Conservation (phyloP, 192 early-diverging fungal genomes). For the Coemansia erecta region DNA sequence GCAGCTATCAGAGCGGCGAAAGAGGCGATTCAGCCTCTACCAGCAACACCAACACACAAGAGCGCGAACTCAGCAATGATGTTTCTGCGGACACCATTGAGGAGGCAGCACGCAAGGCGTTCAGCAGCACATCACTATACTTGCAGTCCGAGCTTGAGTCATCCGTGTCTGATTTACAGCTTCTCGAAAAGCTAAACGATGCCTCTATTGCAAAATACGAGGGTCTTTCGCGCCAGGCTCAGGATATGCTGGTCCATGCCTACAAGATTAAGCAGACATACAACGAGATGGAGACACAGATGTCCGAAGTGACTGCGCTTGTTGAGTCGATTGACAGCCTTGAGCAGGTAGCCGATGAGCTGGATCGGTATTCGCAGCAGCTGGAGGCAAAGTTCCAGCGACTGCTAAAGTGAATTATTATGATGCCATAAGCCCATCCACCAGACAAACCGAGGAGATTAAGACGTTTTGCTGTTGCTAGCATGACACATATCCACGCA, state of each 20-base stretch:
- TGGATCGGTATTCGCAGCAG: slow-evolving; percentile 45
- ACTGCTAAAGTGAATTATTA: slow-evolving; percentile 20
- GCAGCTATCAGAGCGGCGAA: too few species aligned
- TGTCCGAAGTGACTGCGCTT: slow-evolving; percentile 34
- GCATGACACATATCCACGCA: not conserved
- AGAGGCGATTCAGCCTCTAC: not conserved
- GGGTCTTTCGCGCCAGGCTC: slow-evolving; percentile 47
- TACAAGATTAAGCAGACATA: slow-evolving; percentile 53
- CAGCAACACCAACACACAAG: not conserved
- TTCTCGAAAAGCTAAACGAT: slow-evolving; percentile 50
- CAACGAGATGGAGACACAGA: slow-evolving; percentile 47
- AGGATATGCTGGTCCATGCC: slow-evolving; percentile 51
- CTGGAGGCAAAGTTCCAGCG: slow-evolving; percentile 44
- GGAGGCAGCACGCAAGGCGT: slow-evolving; percentile 32
- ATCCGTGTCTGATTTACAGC: slow-evolving; percentile 29
- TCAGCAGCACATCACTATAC: slow-evolving; percentile 39
- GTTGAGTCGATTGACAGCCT: slow-evolving; percentile 35
- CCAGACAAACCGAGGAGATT: not conserved
- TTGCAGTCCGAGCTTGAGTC: slow-evolving; percentile 48
- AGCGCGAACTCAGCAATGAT: not conserved
- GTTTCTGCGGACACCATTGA: slow-evolving; percentile 14
- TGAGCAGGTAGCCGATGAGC: slow-evolving; percentile 38
- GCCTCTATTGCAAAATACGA: slow-evolving; percentile 50
- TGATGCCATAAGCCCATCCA: not conserved
- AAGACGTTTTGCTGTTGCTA: not conserved